Evolutionary conservation across 257 asterid genomes (phyloP).

Genomic region (Ophiorrhiza pumila): DNA sequence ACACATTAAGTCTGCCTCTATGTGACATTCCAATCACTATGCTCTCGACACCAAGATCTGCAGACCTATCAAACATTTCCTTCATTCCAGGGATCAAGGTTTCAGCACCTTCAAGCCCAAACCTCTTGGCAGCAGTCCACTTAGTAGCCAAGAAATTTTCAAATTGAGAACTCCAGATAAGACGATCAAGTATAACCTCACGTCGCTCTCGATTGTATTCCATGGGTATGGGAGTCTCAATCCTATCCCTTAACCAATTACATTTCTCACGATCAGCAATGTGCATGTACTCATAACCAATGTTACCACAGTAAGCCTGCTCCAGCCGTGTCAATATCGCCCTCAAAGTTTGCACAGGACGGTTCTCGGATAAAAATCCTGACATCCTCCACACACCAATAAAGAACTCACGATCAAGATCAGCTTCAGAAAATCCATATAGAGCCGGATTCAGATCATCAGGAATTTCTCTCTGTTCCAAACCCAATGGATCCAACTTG

Average conservation of each 20-base stretch:
- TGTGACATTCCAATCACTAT: constrained; percentile 98
- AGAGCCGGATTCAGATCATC: constrained; percentile 85
- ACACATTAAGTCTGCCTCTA: constrained; percentile 84
- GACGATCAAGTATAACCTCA: constrained; percentile 91
- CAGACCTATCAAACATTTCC: constrained; percentile 95
- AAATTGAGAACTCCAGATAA: constrained; percentile 86
- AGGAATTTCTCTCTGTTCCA: constrained; percentile 75
- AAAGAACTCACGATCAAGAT: constrained; percentile 92
- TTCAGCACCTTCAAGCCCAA: constrained; percentile 98
- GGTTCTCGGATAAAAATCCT: constrained; percentile 95
- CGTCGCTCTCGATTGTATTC: constrained; percentile 71
- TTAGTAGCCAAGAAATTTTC: constrained; percentile 95
- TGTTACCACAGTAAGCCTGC: constrained; percentile 91
- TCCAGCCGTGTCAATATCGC: constrained; percentile 83
- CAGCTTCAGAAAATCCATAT: constrained; percentile 89
- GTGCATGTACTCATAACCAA: constrained; percentile 97
- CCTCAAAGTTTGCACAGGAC: constrained; percentile 90
- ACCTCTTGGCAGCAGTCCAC: constrained; percentile 93
- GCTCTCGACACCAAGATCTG: constrained; percentile 95
- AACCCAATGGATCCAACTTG: constrained; percentile 73
- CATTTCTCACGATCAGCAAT: constrained; percentile 89
- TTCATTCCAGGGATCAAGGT: constrained; percentile 99
- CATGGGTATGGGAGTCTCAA: constrained; percentile 80
- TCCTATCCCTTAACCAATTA: constrained; percentile 94
- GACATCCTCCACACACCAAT: constrained; percentile 94